phyloP scores from a whole-genome alignment of 441 rosid species.

The Gossypium schwendimanii region DNA sequence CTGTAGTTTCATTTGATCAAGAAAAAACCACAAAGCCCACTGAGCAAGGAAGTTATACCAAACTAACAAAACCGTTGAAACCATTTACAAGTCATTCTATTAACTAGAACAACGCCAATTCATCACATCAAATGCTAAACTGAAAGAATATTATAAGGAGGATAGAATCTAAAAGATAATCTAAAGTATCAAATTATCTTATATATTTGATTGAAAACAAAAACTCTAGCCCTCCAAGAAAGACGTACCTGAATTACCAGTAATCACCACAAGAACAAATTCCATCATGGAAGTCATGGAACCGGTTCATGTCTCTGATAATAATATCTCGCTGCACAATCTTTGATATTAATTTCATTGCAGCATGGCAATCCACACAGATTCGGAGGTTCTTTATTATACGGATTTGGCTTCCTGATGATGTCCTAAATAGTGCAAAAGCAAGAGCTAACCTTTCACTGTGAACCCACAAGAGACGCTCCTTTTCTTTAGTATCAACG shows the following conservation, averaged over 20 bases:
- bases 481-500: conserved; percentile 53
- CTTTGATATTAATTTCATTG: conserved; percentile 57
- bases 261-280: conserved; percentile 72
- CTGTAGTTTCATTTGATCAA: no score
- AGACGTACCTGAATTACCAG: conserved; percentile 44
- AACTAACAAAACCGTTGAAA: no score
- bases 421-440: conserved; percentile 47
- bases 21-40: no score
- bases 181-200: neutral
- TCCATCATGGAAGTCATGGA: conserved; percentile 70
- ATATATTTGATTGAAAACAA: neutral
- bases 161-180: neutral
- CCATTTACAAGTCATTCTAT: neutral
- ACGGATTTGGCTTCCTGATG: conserved; percentile 44
- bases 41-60: no score
- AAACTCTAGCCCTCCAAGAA: neutral
- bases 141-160: conserved; percentile 8
- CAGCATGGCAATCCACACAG: conserved; percentile 73
- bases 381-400: conserved; percentile 73
- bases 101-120: neutral
- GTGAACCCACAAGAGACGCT: conserved; percentile 62
- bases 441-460: conserved; percentile 86
- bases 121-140: conserved; percentile 7
- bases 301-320: conserved; percentile 77
- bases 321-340: conserved; percentile 59